Conservation (phyloP, 768 basidiomycete genomes). For the Naganishia onofrii region DNA sequence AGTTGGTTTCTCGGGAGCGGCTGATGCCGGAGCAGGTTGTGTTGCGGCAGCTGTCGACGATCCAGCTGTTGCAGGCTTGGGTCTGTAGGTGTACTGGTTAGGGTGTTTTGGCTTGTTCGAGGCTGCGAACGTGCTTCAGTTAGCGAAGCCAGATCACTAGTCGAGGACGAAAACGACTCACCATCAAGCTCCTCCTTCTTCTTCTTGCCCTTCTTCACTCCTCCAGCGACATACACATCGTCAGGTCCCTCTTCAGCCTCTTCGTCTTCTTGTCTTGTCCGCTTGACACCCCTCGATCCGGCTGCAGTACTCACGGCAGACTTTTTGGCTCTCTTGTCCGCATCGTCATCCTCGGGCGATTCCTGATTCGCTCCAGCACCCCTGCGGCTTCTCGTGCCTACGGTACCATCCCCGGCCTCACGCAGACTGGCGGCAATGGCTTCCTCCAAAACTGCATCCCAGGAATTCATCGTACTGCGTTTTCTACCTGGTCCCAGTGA, state of each 20-base stretch:
- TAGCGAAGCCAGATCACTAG: background rate
- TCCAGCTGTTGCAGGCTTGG: conserved; percentile 37
- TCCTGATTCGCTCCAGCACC: background rate
- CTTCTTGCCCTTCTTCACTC: conserved; percentile 46
- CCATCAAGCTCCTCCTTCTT: conserved; percentile 56
- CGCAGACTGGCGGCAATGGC: conserved; percentile 56
- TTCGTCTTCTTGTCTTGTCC: conserved; percentile 54
- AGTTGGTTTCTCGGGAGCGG: conserved; percentile 15
- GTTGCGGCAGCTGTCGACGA: conserved; percentile 28
- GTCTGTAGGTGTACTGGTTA: conserved; percentile 58
- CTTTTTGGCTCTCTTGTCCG: conserved; percentile 48
- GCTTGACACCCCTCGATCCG: conserved; percentile 28
- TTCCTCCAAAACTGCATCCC: conserved; percentile 86
- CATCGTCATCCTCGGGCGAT: conserved; percentile 42
- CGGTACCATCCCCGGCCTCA: conserved; percentile 33
- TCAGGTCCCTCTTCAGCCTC: conserved; percentile 39
- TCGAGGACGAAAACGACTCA: background rate
- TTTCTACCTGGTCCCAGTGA: conserved; percentile 61
- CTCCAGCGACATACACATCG: conserved; percentile 57
- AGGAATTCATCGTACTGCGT: conserved; percentile 94
- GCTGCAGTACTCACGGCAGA: conserved; percentile 50
- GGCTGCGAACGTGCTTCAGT: background rate
- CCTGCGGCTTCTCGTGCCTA: conserved; percentile 37
- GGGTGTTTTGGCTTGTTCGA: conserved; percentile 54
- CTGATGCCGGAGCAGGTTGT: conserved; percentile 28